These are phyloP conservation scores for Blastocladiella emersonii DNA, from an alignment of 371 early-diverging fungal genomes.

Conservation along the genomic window DNA sequence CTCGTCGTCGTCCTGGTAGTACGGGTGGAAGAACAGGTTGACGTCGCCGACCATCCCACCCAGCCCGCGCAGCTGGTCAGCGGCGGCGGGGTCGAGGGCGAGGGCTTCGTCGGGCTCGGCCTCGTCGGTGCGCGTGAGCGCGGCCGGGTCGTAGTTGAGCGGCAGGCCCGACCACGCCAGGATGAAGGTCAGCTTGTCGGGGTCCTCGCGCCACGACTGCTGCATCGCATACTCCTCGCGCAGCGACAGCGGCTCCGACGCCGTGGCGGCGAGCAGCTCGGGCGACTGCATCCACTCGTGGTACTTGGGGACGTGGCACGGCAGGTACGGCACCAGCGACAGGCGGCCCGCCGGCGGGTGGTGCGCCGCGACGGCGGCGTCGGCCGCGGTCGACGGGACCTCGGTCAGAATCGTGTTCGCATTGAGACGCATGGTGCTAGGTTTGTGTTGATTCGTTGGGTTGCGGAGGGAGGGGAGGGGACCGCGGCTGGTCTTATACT, in stretches of 20 bases:
- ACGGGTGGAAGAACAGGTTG: conserved; percentile 77
- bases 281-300: conserved; percentile 91
- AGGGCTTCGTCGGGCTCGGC: not conserved
- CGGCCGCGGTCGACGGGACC: no score
- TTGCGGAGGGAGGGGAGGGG: no score
- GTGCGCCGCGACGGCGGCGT: no score
- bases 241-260: conserved; percentile 77
- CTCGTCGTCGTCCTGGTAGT: conserved; percentile 27
- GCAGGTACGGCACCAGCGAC: conserved; percentile 64
- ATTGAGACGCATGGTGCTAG: no score
- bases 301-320: conserved; percentile 70
- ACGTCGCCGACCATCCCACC: conserved; percentile 80
- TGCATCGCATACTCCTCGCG: conserved; percentile 93
- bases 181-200: conserved; percentile 37
- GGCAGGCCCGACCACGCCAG: conserved; percentile 4
- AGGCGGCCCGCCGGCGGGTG: not conserved
- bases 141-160: not conserved
- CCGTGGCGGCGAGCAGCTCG: conserved; percentile 77
- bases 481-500: no score
- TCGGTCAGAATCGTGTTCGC: no score
- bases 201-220: conserved; percentile 67
- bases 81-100: not conserved
- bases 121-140: not conserved
- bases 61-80: no score
- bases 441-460: no score